Evolutionary conservation across 345 rosid species (phyloP).

Genomic region (Nephelium lappaceum): DNA sequence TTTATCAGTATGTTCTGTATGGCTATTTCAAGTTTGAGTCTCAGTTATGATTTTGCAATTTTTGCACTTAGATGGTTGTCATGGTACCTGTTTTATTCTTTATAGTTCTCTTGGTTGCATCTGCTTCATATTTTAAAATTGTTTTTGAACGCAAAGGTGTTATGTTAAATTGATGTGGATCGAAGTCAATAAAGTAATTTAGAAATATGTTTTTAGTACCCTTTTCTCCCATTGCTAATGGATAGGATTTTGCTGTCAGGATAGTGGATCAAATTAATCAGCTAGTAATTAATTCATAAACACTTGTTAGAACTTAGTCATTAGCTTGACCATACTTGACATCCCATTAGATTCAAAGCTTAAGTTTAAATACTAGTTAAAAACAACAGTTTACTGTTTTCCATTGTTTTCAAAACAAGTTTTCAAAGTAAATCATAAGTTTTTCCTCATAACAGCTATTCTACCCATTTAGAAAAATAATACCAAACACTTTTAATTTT

Average conservation of each 20-base stretch:
- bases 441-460: no score
- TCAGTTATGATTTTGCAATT: background rate
- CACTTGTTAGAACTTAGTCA: background rate
- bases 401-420: no score
- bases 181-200: background rate
- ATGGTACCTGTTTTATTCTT: background rate
- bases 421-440: no score
- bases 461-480: no score
- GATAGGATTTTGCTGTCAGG: background rate
- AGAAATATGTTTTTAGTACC: background rate
- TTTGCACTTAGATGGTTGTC: background rate
- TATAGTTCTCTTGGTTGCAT: background rate
- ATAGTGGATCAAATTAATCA: background rate
- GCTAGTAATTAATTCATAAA: background rate
- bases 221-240: background rate
- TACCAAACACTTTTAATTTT: no score
- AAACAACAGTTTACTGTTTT: no score
- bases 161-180: background rate
- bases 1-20: slow-evolving; percentile 2
- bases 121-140: background rate
- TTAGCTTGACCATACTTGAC: no score
- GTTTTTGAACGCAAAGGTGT: background rate
- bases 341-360: background rate
- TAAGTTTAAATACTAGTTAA: background rate
- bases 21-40: slow-evolving; percentile 8